A percentile compares a stretch with the other conserved stretches of the same genome.
These are phyloP conservation scores for Sugiyamaella pinicola DNA, from an alignment of 1,139 yeast species.

Conservation along the genomic window DNA sequence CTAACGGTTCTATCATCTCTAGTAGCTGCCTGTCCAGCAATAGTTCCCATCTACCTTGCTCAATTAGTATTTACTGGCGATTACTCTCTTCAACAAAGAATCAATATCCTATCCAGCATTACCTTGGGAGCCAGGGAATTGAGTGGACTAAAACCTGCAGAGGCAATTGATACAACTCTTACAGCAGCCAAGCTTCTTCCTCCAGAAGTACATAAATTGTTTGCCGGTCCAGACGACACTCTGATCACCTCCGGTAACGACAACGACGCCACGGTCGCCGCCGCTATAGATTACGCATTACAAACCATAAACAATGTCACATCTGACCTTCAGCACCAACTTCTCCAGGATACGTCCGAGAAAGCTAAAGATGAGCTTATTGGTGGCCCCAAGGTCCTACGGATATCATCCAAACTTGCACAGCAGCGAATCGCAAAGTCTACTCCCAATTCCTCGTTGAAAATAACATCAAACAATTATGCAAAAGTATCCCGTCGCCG, in stretches of 20 bases:
- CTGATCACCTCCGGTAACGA: not conserved
- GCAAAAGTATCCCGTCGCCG: conserved; percentile 50
- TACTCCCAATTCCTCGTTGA: conserved; percentile 25
- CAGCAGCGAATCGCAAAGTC: conserved; percentile 27
- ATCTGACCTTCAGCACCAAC: conserved; percentile 15
- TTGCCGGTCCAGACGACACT: conserved; percentile 18
- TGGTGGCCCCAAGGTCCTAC: conserved; percentile 52
- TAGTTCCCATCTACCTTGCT: conserved; percentile 47
- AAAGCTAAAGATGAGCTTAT: conserved; percentile 48
- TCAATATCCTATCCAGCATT: conserved; percentile 56
- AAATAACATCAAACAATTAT: conserved; percentile 42
- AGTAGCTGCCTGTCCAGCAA: conserved; percentile 51
- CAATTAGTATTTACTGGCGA: conserved; percentile 58
- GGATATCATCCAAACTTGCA: conserved; percentile 51
- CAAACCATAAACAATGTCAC: conserved; percentile 13
- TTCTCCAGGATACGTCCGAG: conserved; percentile 43
- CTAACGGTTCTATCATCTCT: conserved; percentile 57
- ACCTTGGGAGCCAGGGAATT: conserved; percentile 58
- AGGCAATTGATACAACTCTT: conserved; percentile 21
- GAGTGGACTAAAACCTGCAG: conserved; percentile 48
- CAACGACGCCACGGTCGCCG: too few relatives aligned
- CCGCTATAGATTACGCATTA: conserved; percentile 3
- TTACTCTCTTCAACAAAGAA: conserved; percentile 63
- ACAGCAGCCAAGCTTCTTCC: conserved; percentile 54
- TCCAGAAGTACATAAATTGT: conserved; percentile 46